Conservation (phyloP, 805 yeast species). For the Starmerella etchellsii region DNA sequence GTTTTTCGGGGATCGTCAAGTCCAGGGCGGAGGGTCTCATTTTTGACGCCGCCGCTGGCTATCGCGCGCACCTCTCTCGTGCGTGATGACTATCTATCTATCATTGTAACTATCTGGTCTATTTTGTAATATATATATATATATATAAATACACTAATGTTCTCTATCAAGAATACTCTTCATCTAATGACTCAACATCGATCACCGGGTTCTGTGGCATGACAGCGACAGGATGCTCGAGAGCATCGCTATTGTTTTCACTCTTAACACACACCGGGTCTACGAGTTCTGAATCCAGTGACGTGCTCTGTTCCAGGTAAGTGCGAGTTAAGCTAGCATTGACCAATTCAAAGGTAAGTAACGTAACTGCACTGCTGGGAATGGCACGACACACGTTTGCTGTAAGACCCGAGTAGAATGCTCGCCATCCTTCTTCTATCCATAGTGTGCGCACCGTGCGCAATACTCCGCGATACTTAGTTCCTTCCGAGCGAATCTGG, state of each 20-base stretch:
- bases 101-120: too few species aligned
- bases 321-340: background rate
- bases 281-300: background rate
- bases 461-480: slow-evolving; percentile 27
- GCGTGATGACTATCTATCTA: too few species aligned
- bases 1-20: too few species aligned
- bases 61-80: too few species aligned
- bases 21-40: too few species aligned
- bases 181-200: too few species aligned
- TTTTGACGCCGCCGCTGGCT: too few species aligned
- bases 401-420: slow-evolving; percentile 80
- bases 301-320: background rate
- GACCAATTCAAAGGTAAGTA: slow-evolving; percentile 67
- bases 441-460: slow-evolving; percentile 33
- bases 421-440: slow-evolving; percentile 58
- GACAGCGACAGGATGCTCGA: background rate
- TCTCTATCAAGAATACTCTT: too few species aligned
- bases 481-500: slow-evolving; percentile 38
- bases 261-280: background rate
- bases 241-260: background rate
- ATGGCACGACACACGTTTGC: slow-evolving; percentile 81
- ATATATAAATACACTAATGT: too few species aligned
- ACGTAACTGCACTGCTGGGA: slow-evolving; percentile 91
- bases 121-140: too few species aligned
- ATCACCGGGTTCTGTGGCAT: background rate